Conservation (phyloP, 1,139 yeast species). For the Lodderomyces parapsilosis region DNA sequence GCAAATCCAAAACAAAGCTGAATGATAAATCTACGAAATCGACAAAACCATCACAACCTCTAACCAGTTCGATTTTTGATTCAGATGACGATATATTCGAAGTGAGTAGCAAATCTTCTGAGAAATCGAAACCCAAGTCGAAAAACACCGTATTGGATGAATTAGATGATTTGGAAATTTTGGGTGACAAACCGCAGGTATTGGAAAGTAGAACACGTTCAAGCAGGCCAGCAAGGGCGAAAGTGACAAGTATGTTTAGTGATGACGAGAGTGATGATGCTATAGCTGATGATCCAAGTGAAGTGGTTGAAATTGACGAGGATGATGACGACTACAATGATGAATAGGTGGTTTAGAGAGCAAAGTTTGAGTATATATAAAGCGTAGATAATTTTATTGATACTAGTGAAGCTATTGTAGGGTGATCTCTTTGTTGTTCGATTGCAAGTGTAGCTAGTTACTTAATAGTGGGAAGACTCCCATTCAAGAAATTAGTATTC, state of each 20-base stretch:
- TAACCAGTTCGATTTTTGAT: conserved; percentile 9
- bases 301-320: conserved; percentile 1
- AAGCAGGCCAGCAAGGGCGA: not conserved
- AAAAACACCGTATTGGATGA: conserved; percentile 14
- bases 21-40: conserved; percentile 1
- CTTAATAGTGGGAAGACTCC: too few relatives aligned
- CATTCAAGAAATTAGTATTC: too few relatives aligned
- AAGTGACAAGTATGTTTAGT: not conserved
- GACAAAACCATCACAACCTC: conserved; percentile 2
- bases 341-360: not conserved
- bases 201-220: conserved; percentile 4
- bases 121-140: conserved; percentile 6
- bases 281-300: conserved; percentile 7
- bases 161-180: conserved; percentile 16
- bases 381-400: too few relatives aligned
- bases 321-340: conserved; percentile 3
- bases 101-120: conserved; percentile 2
- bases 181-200: conserved; percentile 4
- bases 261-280: conserved; percentile 6
- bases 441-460: too few relatives aligned
- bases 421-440: too few relatives aligned
- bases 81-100: conserved; percentile 15
- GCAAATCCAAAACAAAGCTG: conserved; percentile 6
- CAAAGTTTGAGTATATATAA: too few relatives aligned
- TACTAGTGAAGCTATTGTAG: too few relatives aligned